phyloP scores from a whole-genome alignment of 371 early-diverging fungal species.

The Blakeslea trispora region DNA sequence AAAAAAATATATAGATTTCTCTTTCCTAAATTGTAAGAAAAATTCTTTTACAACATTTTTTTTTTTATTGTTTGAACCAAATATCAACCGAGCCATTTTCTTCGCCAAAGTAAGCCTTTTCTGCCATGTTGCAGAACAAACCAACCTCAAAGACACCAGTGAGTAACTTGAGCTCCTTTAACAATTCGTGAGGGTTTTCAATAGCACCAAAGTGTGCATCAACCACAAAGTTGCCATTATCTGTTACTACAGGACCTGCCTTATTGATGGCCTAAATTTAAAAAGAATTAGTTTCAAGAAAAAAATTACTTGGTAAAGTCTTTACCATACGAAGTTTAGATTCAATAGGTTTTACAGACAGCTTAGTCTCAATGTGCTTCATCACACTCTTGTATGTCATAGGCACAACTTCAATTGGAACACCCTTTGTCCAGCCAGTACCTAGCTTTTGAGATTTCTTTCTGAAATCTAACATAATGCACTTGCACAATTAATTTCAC shows the following conservation, averaged over 20 bases:
- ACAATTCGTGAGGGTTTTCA: constrained; percentile 57
- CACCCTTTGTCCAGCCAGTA: constrained; percentile 79
- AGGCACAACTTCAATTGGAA: constrained; percentile 90
- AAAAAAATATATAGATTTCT: neutral
- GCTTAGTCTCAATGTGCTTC: constrained; percentile 18
- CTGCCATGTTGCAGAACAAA: constrained; percentile 85
- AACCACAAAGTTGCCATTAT: constrained; percentile 93
- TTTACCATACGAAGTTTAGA: constrained; percentile 66
- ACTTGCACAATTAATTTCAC: neutral
- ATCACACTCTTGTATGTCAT: constrained; percentile 58
- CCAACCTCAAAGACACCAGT: constrained; percentile 93
- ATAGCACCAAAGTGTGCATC: constrained; percentile 86
- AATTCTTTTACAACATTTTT: neutral
- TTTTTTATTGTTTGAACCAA: neutral
- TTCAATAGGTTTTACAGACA: constrained; percentile 35
- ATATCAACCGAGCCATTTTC: constrained; percentile 27
- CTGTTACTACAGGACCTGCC: constrained; percentile 94
- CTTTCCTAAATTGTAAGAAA: neutral
- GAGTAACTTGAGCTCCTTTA: constrained; percentile 65
- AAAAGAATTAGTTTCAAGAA: neutral
- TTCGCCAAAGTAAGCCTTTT: constrained; percentile 84
- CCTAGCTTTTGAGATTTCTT: constrained; percentile 82
- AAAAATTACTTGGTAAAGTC: neutral
- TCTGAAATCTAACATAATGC: constrained; percentile 64
- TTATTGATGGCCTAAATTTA: constrained; percentile 57